A percentile compares a stretch with the other conserved stretches of the same genome.
phyloP scores from a whole-genome alignment of 2,329 filamentous ascomycete species.

The Cercospora zeina region DNA sequence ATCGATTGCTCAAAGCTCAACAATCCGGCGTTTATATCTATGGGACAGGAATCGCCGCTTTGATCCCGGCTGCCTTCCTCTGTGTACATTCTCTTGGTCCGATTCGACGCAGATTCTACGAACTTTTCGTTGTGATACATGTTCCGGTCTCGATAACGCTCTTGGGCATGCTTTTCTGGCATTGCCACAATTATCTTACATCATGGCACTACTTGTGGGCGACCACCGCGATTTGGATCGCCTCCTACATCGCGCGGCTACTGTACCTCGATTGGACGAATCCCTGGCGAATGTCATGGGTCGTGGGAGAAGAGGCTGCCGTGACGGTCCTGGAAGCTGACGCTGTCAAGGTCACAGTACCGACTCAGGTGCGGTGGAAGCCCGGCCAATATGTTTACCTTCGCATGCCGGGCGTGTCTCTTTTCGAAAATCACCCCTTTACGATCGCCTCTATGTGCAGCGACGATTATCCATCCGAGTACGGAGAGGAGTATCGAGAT shows the following conservation, averaged over 20 bases:
- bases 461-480: slow-evolving; percentile 88
- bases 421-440: slow-evolving; percentile 93
- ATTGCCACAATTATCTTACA: slow-evolving; percentile 86
- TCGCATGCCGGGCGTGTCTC: slow-evolving; percentile 85
- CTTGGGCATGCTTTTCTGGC: slow-evolving; percentile 88
- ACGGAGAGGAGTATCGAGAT: slow-evolving; percentile 83
- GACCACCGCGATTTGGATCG: slow-evolving; percentile 73
- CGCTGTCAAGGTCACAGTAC: slow-evolving; percentile 92
- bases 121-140: slow-evolving; percentile 80
- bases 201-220: slow-evolving; percentile 89
- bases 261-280: slow-evolving; percentile 89
- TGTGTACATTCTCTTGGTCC: slow-evolving; percentile 81
- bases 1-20: slow-evolving; percentile 40
- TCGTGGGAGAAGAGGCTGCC: slow-evolving; percentile 88
- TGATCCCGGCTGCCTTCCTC: slow-evolving; percentile 78
- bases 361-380: slow-evolving; percentile 88
- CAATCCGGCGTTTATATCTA: slow-evolving; percentile 75
- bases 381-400: slow-evolving; percentile 95
- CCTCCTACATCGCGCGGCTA: slow-evolving; percentile 72
- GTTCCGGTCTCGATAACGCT: slow-evolving; percentile 79
- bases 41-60: slow-evolving; percentile 71
- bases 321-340: slow-evolving; percentile 88
- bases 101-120: slow-evolving; percentile 75
- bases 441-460: slow-evolving; percentile 91
- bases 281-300: slow-evolving; percentile 74